These are phyloP conservation scores for Sugiyamaella japonica DNA, from an alignment of 1,139 yeast genomes.

Conservation along the genomic window DNA sequence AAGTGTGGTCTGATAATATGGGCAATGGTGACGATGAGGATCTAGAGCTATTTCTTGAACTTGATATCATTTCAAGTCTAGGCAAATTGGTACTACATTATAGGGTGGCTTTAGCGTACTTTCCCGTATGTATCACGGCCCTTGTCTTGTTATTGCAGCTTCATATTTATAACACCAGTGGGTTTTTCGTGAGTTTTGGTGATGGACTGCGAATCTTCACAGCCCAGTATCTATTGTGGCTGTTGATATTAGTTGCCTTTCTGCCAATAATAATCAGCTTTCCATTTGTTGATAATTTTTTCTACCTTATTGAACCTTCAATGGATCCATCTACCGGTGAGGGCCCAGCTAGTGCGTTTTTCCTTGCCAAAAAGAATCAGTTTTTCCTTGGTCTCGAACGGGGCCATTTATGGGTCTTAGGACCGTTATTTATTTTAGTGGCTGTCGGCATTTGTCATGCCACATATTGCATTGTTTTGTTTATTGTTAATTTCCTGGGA, in stretches of 20 bases:
- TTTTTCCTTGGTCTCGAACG: constrained; percentile 72
- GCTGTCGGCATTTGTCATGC: constrained; percentile 51
- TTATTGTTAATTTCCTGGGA: constrained; percentile 20
- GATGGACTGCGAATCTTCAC: constrained; percentile 47
- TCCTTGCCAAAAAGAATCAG: constrained; percentile 33
- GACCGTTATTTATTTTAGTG: constrained; percentile 56
- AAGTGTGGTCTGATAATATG: constrained; percentile 39
- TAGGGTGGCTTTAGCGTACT: constrained; percentile 37
- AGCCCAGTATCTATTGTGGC: constrained; percentile 33
- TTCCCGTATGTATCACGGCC: constrained; percentile 37
- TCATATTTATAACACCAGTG: constrained; percentile 32
- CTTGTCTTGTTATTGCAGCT: constrained; percentile 33
- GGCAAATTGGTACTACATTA: constrained; percentile 41
- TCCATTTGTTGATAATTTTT: constrained; percentile 24
- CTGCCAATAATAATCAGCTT: constrained; percentile 44
- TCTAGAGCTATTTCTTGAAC: constrained; percentile 29
- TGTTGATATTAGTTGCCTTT: constrained; percentile 36
- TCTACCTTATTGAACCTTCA: constrained; percentile 42
- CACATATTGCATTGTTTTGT: constrained; percentile 35
- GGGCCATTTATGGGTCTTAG: constrained; percentile 54
- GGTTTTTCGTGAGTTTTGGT: constrained; percentile 53
- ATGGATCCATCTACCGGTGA: constrained; percentile 31
- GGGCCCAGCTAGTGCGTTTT: constrained; percentile 30
- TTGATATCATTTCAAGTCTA: constrained; percentile 41
- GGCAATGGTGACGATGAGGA: constrained; percentile 5